Conservation (phyloP, 345 rosid species). For the Rubroshorea leprosula region DNA sequence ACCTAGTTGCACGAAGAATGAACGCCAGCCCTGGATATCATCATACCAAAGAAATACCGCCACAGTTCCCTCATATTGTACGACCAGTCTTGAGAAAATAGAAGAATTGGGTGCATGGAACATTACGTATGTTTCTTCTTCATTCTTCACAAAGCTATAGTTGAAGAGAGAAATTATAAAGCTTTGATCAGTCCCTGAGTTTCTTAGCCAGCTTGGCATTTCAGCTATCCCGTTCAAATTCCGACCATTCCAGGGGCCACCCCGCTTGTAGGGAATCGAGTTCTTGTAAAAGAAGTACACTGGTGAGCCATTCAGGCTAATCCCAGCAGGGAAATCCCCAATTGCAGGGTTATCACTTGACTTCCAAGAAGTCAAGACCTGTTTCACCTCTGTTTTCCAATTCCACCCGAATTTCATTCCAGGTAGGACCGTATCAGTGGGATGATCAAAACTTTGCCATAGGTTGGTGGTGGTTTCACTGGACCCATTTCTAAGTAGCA, state of each 20-base stretch:
- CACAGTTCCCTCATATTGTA: neutral
- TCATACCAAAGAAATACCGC: neutral
- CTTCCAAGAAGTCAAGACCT: constrained; percentile 35
- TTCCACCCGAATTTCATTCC: constrained; percentile 48
- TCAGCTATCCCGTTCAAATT: constrained; percentile 11
- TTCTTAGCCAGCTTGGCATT: neutral
- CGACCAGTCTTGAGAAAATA: neutral
- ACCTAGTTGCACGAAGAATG: neutral
- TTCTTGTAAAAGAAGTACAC: neutral
- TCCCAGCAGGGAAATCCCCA: neutral
- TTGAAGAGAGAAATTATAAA: neutral
- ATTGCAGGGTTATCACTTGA: constrained; percentile 17
- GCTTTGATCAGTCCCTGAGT: neutral
- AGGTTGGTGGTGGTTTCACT: constrained; percentile 14
- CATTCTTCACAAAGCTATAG: neutral
- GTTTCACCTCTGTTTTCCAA: constrained; percentile 12
- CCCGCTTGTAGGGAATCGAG: constrained; percentile 17
- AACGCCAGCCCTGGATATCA: neutral
- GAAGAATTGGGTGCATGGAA: neutral
- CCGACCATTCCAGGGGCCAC: constrained; percentile 34
- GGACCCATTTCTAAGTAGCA: constrained; percentile 21
- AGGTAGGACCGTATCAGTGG: constrained; percentile 35
- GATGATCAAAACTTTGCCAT: constrained; percentile 56
- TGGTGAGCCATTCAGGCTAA: neutral
- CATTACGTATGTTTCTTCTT: neutral